Conservation (phyloP, 1,284 basidiomycete species). For the Boletellus deceptivus region DNA sequence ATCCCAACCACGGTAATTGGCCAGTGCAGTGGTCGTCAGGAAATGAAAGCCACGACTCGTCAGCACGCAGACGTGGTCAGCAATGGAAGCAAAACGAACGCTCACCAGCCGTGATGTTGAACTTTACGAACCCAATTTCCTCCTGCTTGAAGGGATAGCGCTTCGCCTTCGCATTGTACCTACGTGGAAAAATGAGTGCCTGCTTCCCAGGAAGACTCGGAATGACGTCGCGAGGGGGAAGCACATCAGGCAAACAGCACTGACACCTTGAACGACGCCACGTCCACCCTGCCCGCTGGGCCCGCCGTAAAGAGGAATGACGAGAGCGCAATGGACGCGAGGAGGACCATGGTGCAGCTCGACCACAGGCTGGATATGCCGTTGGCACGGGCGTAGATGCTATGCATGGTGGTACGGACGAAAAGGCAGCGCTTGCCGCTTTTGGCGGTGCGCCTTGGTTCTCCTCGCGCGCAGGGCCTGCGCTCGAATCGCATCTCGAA, state of each 20-base stretch:
- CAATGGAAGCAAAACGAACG: slow-evolving; percentile 31
- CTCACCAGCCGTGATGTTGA: slow-evolving; percentile 73
- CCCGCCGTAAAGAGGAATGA: slow-evolving; percentile 62
- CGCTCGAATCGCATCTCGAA: slow-evolving; percentile 13
- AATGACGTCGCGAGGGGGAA: slow-evolving; percentile 3
- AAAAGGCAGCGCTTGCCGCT: too few relatives aligned
- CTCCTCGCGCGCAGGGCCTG: too few relatives aligned
- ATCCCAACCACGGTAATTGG: slow-evolving; percentile 16
- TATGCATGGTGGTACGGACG: slow-evolving; percentile 52
- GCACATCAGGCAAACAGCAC: slow-evolving; percentile 26
- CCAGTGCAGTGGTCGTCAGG: not conserved
- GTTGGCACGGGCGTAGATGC: slow-evolving; percentile 65
- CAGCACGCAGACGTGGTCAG: slow-evolving; percentile 21
- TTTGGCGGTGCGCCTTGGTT: too few relatives aligned
- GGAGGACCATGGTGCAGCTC: slow-evolving; percentile 75
- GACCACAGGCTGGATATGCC: slow-evolving; percentile 74
- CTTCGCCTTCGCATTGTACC: slow-evolving; percentile 53
- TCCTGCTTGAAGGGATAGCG: slow-evolving; percentile 57
- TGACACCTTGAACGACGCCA: slow-evolving; percentile 70
- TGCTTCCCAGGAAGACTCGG: slow-evolving; percentile 7
- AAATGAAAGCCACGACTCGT: slow-evolving; percentile 29
- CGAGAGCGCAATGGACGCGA: slow-evolving; percentile 70
- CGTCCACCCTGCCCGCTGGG: slow-evolving; percentile 54
- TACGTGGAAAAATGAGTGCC: slow-evolving; percentile 29
- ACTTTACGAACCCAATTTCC: slow-evolving; percentile 74